Base-by-base conservation (phyloP, 1,139 yeast genomes). In the Hyphopichia burtonii region DNA sequence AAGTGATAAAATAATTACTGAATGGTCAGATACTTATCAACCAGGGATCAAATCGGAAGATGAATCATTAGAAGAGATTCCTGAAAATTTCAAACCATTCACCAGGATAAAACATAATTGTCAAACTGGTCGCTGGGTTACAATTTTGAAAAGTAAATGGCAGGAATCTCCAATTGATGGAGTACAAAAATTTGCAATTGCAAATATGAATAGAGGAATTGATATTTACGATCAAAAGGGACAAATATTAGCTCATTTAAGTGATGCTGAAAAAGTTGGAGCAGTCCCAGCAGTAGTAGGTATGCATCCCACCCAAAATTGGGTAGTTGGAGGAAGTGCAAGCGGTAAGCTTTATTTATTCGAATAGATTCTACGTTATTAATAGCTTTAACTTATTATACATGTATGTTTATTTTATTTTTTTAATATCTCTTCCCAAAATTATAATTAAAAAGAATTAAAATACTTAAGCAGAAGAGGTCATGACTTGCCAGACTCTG, bases 401-500 rank as follows among this genome's bases (percentile, higher is more conserved):
- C 43, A 41, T 35, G 37, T 33, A 14, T 33, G 25, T 33, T 33
- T 33, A 18, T 20, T 33, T 4, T 14, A 11, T 33, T 33, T 20
- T 33, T 18, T 30, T 5, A 8, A 30, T 30, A 30, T n/a, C 18
- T 30, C 18, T 30, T 16, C 32, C 16, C 32, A 16, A 30, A 30
- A 10, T n/a, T n/a, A n/a, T 8, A 25, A 25, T 9, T 40, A 31
- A 40, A 9, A 25, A 25, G 28, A 25, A 25, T 25, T 25, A 25
- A 25, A 10, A 8, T 16, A 56, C 49, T 66, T 73, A 72, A 69
- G 79, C 76, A 54, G 78, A 74, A 67, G 95, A 82, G 79, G 96
- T 90, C 97, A 91, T 91, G 66, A 93, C 96, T 85, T 93, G 98
- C 98, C 98, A 93, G 78, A 91, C 99, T 82, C 99, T 93, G 83